Evolutionary conservation across 441 rosid species (phyloP), one percentile per base, ranked within the genome.

Genomic region (Aquilaria agallochum): DNA sequence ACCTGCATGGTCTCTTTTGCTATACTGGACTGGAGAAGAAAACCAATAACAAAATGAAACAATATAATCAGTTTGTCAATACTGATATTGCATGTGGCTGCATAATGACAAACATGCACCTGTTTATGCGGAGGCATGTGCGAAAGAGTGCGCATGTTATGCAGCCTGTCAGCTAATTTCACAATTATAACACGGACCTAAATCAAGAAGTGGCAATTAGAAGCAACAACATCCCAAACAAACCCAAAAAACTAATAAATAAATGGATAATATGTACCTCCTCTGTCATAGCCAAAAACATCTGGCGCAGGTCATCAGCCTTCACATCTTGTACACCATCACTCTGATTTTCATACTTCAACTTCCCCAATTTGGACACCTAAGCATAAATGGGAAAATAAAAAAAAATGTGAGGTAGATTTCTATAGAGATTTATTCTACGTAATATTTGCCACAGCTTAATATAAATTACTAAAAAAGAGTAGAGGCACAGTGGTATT

Each of bases 121-220:
- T 95, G 97, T 83, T 91, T 95, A 75, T 77, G 96, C 7, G 83
- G 84, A 72, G 99, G 99, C 99, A 95, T 91, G 75, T 87, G 85
- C 0, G 92, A 81, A 57, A 91, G 96, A 44, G 97, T 95, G 53
- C 99, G 96, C 97, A 95, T 95, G 68, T 95, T 95, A 78, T 95
- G 99, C 71, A 91, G 83, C 72, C 99, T 83, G 83, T 95, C 97
- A 55, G 96, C 99, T 72, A 95, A 83, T 79, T 95, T 95, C 80
- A 95, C 99, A 65, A 95, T 95, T 73, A 95, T 95, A 66, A 95
- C 97, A 33, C 99, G 96, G 57, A 95, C 97, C 97, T 95, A 77
- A 75, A 15, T 31, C 45, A 57, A 56, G 45, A 40, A 40, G 45
- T 40, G 9, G 7, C 50, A 42, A 3, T 49, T 13, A 15, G 42